Evolutionary conservation across 352 stramenopile species (phyloP), one percentile per base, ranked within the genome.

Genomic region (Phytophthora fragariae): DNA sequence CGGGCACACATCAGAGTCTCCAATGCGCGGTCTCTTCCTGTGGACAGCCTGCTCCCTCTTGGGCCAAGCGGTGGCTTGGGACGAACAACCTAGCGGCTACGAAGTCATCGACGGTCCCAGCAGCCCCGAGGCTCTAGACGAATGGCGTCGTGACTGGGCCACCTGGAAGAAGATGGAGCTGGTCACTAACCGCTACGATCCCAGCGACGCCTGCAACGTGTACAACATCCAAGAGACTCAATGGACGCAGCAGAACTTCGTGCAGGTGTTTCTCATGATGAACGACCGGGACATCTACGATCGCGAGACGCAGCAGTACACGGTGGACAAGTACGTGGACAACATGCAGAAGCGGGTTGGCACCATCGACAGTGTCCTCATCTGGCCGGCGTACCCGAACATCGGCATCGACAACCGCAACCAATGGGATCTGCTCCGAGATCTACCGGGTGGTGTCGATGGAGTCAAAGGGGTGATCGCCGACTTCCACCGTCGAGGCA

Each of bases 341-440:
- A 57, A 68, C 14, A 87, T 95, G 75, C 65, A 92, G 49, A 49
- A 56, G 29, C 83, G 82, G 8, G 69, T 95, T 11, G 83, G 88
- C 9, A 70, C 72, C 24, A 64, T 95, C 47, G 89, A 96, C 68
- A 96, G 86, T 72, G 86, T 95, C n/a, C 65, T 96, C 54, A 75
- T 96, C 52, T 96, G 89, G 89, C 78, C 88, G 5, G 83, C 84
- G 65, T 96, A 96, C 59, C 89, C 89, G 8, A 95, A 95, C 68
- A 87, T 91, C 52, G 89, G 89, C 21, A 88, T 96, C 54, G 89
- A 96, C 73, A 86, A 83, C 56, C 84, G 88, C n/a, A 96, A 93
- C 71, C 89, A 96, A 73, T 95, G 77, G 79, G 85, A 95, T 57
- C 70, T 92, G 12, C 41, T 93, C 21, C 77, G 85, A 14, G 73